A percentile compares a stretch with the other conserved stretches of the same genome.
phyloP scores from a whole-genome alignment of 371 early-diverging fungal genomes.

The Synchytrium microbalum region DNA sequence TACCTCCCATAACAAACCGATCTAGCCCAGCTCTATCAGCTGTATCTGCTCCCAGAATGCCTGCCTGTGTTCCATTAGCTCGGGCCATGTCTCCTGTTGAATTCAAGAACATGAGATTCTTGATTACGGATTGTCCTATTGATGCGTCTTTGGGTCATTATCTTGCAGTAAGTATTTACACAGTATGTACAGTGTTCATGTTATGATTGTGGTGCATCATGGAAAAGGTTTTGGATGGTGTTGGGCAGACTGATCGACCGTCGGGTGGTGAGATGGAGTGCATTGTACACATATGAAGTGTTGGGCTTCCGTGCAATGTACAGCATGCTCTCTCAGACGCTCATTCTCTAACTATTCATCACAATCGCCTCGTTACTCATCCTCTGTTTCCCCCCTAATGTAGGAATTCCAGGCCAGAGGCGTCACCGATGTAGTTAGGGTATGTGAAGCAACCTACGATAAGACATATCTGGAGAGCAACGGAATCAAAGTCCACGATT shows the following conservation, averaged over 20 bases:
- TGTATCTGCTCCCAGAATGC: neutral
- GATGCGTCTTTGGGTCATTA: conserved; percentile 18
- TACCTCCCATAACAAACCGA: neutral
- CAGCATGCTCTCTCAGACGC: too few relatives aligned
- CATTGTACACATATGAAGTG: too few relatives aligned
- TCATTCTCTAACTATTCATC: too few relatives aligned
- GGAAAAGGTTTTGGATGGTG: too few relatives aligned
- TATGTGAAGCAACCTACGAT: conserved; percentile 34
- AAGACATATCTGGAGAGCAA: conserved; percentile 4
- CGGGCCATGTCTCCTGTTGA: conserved; percentile 28
- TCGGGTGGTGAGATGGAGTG: too few relatives aligned
- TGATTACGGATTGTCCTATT: conserved; percentile 36
- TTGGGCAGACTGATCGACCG: too few relatives aligned
- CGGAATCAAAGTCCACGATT: conserved; percentile 30
- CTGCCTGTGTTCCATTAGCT: conserved; percentile 17
- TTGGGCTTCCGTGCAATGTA: too few relatives aligned
- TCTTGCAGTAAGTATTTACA: conserved; percentile 15
- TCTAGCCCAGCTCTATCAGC: neutral
- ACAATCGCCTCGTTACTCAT: too few relatives aligned
- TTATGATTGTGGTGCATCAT: too few relatives aligned
- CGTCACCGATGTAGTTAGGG: conserved; percentile 34
- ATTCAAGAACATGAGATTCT: conserved; percentile 25
- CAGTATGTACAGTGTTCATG: neutral
- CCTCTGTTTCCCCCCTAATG: too few relatives aligned
- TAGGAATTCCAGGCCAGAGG: conserved; percentile 26